Conservation (phyloP, 352 stramenopile genomes). For the Globisporangium cederbergense region DNA sequence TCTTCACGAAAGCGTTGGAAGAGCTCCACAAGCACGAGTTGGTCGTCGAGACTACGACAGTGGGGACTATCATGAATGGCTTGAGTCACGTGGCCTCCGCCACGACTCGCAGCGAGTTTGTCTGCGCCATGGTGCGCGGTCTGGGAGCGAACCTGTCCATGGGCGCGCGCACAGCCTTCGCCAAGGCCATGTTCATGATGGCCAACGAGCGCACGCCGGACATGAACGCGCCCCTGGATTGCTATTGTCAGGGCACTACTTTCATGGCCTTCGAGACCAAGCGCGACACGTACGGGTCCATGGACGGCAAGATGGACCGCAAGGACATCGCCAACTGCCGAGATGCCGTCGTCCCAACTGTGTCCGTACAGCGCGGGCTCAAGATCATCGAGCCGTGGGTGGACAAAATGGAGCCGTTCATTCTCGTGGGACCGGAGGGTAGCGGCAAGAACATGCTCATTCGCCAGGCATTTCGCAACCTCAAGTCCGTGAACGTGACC, state of each 20-base stretch:
- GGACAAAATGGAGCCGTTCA: slow-evolving; percentile 92
- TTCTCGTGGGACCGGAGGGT: slow-evolving; percentile 92
- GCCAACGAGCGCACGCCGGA: slow-evolving; percentile 88
- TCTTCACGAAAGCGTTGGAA: slow-evolving; percentile 88
- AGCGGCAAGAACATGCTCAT: slow-evolving; percentile 96
- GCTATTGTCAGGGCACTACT: slow-evolving; percentile 69
- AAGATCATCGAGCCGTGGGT: slow-evolving; percentile 91
- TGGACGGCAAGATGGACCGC: slow-evolving; percentile 63
- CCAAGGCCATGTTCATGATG: slow-evolving; percentile 91
- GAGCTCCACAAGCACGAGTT: slow-evolving; percentile 84
- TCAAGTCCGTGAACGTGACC: slow-evolving; percentile 71
- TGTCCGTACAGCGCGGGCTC: slow-evolving; percentile 84
- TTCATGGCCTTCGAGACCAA: slow-evolving; percentile 82
- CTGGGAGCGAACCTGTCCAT: slow-evolving; percentile 90
- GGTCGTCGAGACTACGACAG: slow-evolving; percentile 91
- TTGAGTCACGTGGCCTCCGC: slow-evolving; percentile 83
- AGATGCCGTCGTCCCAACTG: slow-evolving; percentile 67
- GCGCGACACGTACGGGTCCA: slow-evolving; percentile 66
- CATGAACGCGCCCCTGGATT: slow-evolving; percentile 84
- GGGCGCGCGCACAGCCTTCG: slow-evolving; percentile 71
- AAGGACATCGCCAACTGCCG: slow-evolving; percentile 36
- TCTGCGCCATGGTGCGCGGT: slow-evolving; percentile 89
- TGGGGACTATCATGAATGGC: slow-evolving; percentile 92
- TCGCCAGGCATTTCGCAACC: slow-evolving; percentile 82
- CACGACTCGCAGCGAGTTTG: slow-evolving; percentile 82